Evolutionary conservation across 2,329 filamentous ascomycete species (phyloP).

Genomic region (Cercospora zeae-maydis): DNA sequence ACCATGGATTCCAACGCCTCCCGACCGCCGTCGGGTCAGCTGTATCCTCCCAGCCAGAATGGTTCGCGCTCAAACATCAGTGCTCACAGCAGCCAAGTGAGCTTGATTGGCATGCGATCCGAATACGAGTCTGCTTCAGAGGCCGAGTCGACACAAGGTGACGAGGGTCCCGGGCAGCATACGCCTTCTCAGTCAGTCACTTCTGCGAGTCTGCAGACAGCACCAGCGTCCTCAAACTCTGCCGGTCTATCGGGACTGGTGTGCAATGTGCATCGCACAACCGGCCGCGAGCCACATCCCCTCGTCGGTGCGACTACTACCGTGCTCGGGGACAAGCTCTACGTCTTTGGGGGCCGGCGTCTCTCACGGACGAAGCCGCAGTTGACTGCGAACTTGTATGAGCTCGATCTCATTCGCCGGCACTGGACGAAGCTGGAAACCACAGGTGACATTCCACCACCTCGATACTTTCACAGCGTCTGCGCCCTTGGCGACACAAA

Average conservation of each 20-base stretch:
- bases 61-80: slow-evolving; percentile 40
- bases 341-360: slow-evolving; percentile 90
- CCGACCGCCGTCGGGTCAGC: slow-evolving; percentile 43
- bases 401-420: slow-evolving; percentile 82
- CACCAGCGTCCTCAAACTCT: slow-evolving; percentile 42
- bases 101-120: slow-evolving; percentile 42
- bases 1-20: slow-evolving; percentile 48
- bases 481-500: slow-evolving; percentile 92
- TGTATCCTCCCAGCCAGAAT: slow-evolving; percentile 38
- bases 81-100: slow-evolving; percentile 47
- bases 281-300: slow-evolving; percentile 83
- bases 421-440: slow-evolving; percentile 92
- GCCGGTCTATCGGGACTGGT: slow-evolving; percentile 63
- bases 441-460: slow-evolving; percentile 78
- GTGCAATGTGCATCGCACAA: slow-evolving; percentile 73
- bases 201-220: slow-evolving; percentile 16
- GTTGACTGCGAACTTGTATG: slow-evolving; percentile 86
- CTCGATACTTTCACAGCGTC: slow-evolving; percentile 95
- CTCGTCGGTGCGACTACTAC: slow-evolving; percentile 94
- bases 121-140: slow-evolving; percentile 42
- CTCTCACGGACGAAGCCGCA: slow-evolving; percentile 79
- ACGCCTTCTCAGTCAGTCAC: slow-evolving; percentile 30
- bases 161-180: slow-evolving; percentile 29
- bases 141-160: slow-evolving; percentile 30
- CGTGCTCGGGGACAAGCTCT: slow-evolving; percentile 89